These are phyloP conservation scores for Trichosanthes truncata DNA, from an alignment of 306 rosid genomes.

Conservation along the genomic window DNA sequence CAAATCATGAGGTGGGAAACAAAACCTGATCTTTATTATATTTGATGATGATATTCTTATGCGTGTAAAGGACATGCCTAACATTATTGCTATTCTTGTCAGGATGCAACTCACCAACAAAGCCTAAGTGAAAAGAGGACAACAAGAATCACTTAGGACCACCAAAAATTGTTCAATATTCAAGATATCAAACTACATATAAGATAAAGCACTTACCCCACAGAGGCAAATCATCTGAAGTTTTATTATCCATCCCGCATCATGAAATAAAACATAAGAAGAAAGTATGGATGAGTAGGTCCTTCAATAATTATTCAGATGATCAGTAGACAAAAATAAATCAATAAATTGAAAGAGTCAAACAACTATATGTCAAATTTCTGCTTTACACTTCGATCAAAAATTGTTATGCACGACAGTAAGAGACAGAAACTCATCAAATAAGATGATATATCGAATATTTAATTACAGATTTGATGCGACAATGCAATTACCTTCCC, in stretches of 20 bases:
- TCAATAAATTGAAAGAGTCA: not conserved
- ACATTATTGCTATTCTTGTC: constrained; percentile 75
- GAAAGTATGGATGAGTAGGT: constrained; percentile 30
- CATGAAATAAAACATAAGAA: constrained; percentile 26
- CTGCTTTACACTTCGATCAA: not conserved
- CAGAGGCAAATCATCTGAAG: constrained; percentile 92
- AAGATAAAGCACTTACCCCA: constrained; percentile 62
- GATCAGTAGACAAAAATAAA: not conserved
- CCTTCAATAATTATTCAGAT: not conserved
- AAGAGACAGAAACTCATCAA: not conserved
- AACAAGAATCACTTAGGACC: constrained; percentile 3
- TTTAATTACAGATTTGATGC: not conserved
- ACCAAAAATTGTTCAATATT: not conserved
- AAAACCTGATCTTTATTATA: constrained; percentile 95
- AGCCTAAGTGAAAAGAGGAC: constrained; percentile 38
- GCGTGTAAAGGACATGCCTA: constrained; percentile 83
- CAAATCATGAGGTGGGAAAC: not conserved
- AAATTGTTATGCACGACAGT: not conserved
- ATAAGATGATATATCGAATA: not conserved
- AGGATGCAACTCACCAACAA: constrained; percentile 75
- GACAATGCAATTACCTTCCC: not conserved
- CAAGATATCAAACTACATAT: not conserved
- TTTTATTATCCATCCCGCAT: constrained; percentile 26
- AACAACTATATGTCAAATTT: not conserved
- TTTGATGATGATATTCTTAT: constrained; percentile 56